Evolutionary conservation across 768 basidiomycete species (phyloP).

Genomic region (Boletus pseudopeckii): DNA sequence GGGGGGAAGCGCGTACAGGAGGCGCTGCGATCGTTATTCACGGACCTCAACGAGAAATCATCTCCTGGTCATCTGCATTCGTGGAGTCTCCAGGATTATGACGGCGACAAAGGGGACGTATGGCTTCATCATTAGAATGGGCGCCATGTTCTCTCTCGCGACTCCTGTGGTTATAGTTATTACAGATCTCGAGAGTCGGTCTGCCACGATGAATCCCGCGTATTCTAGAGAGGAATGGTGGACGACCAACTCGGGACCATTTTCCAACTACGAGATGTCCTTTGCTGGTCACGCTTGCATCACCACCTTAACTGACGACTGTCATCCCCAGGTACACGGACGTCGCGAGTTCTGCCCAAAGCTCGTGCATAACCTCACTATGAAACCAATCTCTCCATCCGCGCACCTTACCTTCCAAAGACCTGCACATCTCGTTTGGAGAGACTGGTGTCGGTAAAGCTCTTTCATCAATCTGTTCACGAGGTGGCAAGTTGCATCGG

Average conservation of each 20-base stretch:
- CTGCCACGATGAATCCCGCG: not conserved
- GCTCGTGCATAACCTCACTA: no score
- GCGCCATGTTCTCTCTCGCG: conserved; percentile 11
- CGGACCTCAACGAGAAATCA: conserved; percentile 17
- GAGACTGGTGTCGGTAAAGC: no score
- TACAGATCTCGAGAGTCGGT: conserved; percentile 27
- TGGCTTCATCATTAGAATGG: conserved; percentile 13
- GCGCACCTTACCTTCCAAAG: no score
- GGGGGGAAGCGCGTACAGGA: conserved; percentile 22
- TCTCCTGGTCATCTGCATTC: conserved; percentile 3
- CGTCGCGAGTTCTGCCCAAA: no score
- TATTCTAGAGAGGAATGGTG: conserved; percentile 39
- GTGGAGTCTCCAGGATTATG: not conserved
- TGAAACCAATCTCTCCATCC: no score
- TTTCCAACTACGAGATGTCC: conserved; percentile 10
- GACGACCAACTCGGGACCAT: conserved; percentile 27
- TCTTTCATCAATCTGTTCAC: no score
- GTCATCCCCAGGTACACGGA: no score
- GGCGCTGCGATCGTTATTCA: conserved; percentile 17
- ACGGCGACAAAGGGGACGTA: conserved; percentile 16
- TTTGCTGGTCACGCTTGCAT: no score
- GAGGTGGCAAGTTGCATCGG: no score
- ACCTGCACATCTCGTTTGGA: no score
- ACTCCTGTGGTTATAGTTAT: conserved; percentile 27
- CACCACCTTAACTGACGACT: no score